Percentiles rank a stretch among this genome's conserved stretches.
phyloP scores from a whole-genome alignment of 2,329 filamentous ascomycete species.

The Microascus cirrosus region DNA sequence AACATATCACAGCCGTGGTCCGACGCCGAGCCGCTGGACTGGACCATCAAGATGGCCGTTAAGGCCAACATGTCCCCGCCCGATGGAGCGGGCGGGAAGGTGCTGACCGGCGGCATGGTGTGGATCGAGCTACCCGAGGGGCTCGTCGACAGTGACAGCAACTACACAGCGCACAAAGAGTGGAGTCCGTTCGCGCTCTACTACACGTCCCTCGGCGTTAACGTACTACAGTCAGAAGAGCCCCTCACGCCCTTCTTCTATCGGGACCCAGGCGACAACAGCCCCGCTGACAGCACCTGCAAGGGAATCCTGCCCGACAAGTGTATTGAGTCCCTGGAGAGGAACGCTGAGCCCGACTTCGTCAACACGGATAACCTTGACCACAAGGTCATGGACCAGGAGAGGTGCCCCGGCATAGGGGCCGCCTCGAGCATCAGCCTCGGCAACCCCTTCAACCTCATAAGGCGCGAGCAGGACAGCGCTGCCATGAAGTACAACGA shows the following conservation, averaged over 20 bases:
- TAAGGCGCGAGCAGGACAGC: neutral
- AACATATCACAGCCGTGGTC: neutral
- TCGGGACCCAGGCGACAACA: neutral
- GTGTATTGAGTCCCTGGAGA: neutral
- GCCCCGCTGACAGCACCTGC: neutral
- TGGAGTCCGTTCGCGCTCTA: neutral
- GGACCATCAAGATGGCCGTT: neutral
- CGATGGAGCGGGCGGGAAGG: neutral
- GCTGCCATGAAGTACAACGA: neutral
- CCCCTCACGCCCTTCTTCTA: neutral
- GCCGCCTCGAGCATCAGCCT: neutral
- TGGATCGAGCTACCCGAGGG: neutral
- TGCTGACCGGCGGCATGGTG: neutral
- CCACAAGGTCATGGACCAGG: neutral
- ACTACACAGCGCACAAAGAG: neutral
- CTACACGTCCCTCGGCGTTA: neutral
- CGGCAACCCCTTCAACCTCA: neutral
- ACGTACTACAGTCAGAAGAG: neutral
- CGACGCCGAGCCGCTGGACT: neutral
- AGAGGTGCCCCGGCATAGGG: neutral
- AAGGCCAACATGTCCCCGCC: neutral
- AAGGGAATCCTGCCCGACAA: neutral
- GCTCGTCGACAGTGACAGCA: neutral
- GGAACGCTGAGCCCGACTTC: neutral
- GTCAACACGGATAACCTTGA: neutral